Conservation (phyloP, 2,329 filamentous ascomycete species). For the Neonectria ditissima region DNA sequence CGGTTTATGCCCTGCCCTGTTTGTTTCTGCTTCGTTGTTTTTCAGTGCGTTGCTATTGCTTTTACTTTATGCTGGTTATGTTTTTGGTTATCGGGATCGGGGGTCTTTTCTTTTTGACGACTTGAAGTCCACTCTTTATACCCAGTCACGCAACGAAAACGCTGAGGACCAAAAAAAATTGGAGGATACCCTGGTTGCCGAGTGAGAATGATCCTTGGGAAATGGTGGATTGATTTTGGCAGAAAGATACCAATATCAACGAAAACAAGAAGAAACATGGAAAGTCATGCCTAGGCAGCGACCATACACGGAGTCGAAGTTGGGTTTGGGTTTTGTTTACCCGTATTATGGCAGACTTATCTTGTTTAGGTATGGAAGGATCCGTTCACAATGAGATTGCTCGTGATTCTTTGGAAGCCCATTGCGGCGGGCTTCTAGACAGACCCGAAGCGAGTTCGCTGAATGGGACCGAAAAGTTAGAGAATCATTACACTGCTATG, state of each 20-base stretch:
- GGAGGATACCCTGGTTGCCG: constrained; percentile 50
- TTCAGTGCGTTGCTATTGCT: constrained; percentile 36
- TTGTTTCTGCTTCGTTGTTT: constrained; percentile 46
- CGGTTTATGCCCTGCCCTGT: constrained; percentile 54
- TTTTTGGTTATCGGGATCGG: constrained; percentile 44
- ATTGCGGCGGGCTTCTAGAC: background rate
- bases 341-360: constrained; percentile 30
- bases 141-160: constrained; percentile 49
- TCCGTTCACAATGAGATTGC: constrained; percentile 30
- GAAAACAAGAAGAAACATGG: constrained; percentile 39
- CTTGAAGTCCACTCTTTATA: constrained; percentile 51
- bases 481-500: constrained; percentile 36
- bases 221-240: constrained; percentile 40
- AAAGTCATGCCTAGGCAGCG: constrained; percentile 33
- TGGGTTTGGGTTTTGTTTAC: constrained; percentile 36
- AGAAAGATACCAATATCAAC: constrained; percentile 44
- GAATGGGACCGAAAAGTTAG: constrained; percentile 37
- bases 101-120: constrained; percentile 50
- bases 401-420: constrained; percentile 18
- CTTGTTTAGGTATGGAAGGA: constrained; percentile 21
- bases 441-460: constrained; percentile 19
- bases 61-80: constrained; percentile 35
- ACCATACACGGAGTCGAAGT: constrained; percentile 40
- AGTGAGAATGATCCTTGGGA: constrained; percentile 42
- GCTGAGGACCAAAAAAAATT: constrained; percentile 46